These are phyloP conservation scores for Coemansia sp. DNA, from an alignment of 192 early-diverging fungal species.

Conservation along the genomic window DNA sequence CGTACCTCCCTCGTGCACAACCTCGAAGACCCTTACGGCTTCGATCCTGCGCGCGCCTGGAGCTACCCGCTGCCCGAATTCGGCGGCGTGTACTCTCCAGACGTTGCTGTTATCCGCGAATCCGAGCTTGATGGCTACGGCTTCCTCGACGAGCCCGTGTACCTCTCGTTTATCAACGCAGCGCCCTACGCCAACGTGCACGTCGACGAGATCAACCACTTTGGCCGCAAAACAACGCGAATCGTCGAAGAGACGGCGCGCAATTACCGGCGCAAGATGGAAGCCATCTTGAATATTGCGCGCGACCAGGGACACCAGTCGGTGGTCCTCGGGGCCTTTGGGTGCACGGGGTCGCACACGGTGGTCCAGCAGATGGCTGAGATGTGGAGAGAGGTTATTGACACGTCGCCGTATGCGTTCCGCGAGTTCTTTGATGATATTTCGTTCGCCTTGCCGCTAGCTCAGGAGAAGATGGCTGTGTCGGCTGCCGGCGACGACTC, in stretches of 20 bases:
- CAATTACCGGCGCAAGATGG: slow-evolving; percentile 51
- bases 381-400: slow-evolving; percentile 53
- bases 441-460: slow-evolving; percentile 35
- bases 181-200: slow-evolving; percentile 49
- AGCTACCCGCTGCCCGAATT: slow-evolving; percentile 52
- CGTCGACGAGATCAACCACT: slow-evolving; percentile 46
- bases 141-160: slow-evolving; percentile 46
- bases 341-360: slow-evolving; percentile 37
- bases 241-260: slow-evolving; percentile 47
- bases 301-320: slow-evolving; percentile 52
- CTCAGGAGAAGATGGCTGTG: slow-evolving; percentile 6
- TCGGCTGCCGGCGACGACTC: slow-evolving; percentile 23
- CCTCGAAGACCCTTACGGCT: slow-evolving; percentile 48
- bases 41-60: slow-evolving; percentile 44
- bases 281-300: slow-evolving; percentile 48
- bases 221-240: slow-evolving; percentile 43
- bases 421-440: slow-evolving; percentile 54
- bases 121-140: slow-evolving; percentile 46
- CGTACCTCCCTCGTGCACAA: slow-evolving; percentile 48
- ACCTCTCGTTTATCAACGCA: slow-evolving; percentile 48
- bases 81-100: slow-evolving; percentile 53
- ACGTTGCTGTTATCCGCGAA: slow-evolving; percentile 49
- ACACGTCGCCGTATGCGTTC: slow-evolving; percentile 48
- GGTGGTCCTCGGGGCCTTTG: slow-evolving; percentile 49
- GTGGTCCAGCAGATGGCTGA: slow-evolving; percentile 41